phyloP scores from a whole-genome alignment of 148 eudicot genomes.

The Vaccinium macrocarpon region DNA sequence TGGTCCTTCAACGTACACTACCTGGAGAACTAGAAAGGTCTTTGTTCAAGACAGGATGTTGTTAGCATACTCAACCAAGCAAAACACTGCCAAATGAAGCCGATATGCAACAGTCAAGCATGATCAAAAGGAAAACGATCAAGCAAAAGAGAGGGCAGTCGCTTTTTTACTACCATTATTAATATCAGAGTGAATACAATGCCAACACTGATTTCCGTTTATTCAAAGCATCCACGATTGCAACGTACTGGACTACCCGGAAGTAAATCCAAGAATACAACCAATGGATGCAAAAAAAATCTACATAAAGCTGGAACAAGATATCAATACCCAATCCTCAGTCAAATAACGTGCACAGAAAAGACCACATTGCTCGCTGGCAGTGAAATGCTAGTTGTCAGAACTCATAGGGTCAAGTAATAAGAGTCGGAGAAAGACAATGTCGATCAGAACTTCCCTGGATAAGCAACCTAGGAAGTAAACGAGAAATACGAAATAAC shows the following conservation, averaged over 20 bases:
- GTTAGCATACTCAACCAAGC: not conserved
- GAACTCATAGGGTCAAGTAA: not conserved
- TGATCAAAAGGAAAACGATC: not conserved
- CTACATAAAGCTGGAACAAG: not conserved
- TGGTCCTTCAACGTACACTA: not conserved
- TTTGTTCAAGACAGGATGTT: not conserved
- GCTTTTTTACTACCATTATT: not conserved
- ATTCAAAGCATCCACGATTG: not conserved
- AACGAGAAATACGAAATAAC: not conserved
- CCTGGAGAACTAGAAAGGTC: not conserved
- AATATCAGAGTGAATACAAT: not conserved
- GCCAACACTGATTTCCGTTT: not conserved
- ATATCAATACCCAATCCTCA: not conserved
- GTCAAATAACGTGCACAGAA: not conserved
- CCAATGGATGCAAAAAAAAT: not conserved
- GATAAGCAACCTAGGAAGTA: not conserved
- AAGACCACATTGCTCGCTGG: not conserved
- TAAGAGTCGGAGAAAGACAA: not conserved
- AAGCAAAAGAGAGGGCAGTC: not conserved
- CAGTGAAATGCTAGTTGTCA: not conserved
- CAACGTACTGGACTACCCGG: not conserved
- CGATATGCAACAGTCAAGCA: not conserved
- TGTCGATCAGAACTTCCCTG: not conserved
- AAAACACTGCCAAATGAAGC: not conserved
- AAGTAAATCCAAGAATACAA: not conserved